Evolutionary conservation across 495 filamentous ascomycete genomes (phyloP).

Genomic region (Penicillium angulare): DNA sequence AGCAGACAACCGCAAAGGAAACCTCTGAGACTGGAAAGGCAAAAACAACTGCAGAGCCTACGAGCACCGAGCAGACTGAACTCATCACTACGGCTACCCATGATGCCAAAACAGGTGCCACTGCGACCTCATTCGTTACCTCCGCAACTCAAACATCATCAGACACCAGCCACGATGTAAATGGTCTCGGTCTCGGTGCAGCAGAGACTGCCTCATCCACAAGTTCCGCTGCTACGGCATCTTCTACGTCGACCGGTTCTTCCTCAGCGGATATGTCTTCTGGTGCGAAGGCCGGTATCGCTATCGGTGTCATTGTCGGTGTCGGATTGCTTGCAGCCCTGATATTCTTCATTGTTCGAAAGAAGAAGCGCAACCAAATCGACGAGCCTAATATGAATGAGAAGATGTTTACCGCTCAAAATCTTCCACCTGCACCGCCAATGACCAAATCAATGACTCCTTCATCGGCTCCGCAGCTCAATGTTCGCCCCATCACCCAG

Average conservation of each 20-base stretch:
- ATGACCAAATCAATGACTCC: conserved; percentile 31
- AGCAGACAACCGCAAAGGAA: not conserved
- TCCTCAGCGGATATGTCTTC: conserved; percentile 16
- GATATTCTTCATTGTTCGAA: conserved; percentile 63
- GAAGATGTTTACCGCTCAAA: conserved; percentile 41
- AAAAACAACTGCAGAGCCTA: conserved; percentile 9
- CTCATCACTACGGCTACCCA: conserved; percentile 6
- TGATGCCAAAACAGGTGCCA: conserved; percentile 1
- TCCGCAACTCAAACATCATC: conserved; percentile 15
- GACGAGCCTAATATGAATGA: conserved; percentile 49
- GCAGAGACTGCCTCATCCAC: conserved; percentile 14
- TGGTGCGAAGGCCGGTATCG: conserved; percentile 79
- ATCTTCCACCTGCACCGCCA: conserved; percentile 34
- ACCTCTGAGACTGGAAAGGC: conserved; percentile 2
- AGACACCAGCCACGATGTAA: conserved; percentile 13
- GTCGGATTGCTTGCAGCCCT: conserved; percentile 60
- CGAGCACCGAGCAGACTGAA: conserved; percentile 6
- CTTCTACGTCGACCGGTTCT: conserved; percentile 9
- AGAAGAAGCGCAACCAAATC: conserved; percentile 60
- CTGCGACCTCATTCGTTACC: conserved; percentile 17
- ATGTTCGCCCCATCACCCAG: conserved; percentile 82
- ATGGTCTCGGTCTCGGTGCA: conserved; percentile 7
- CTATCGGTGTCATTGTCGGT: conserved; percentile 70
- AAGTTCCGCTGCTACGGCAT: conserved; percentile 15
- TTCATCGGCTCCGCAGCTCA: conserved; percentile 74